phyloP scores from a whole-genome alignment of 257 asterid species.

The Fraxinus americana region DNA sequence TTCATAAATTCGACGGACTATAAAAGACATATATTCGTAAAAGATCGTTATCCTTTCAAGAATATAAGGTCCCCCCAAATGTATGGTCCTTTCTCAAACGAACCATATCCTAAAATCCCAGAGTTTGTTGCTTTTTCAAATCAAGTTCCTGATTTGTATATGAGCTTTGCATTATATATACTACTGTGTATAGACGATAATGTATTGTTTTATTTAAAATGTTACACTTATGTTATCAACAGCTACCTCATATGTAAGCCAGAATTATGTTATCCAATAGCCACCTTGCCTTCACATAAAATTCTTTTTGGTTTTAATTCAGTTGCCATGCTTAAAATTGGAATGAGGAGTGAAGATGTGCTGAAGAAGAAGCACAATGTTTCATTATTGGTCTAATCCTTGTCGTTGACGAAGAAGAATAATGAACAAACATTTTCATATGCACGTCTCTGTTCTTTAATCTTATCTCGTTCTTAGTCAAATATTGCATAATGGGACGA shows the following conservation, averaged over 20 bases:
- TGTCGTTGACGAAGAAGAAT: too few species aligned
- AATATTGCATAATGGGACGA: too few species aligned
- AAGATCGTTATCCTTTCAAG: not conserved
- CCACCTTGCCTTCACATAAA: too few species aligned
- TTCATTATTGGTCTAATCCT: not conserved
- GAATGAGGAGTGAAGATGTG: not conserved
- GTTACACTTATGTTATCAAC: too few species aligned
- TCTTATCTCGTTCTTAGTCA: not conserved
- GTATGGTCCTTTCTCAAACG: too few species aligned
- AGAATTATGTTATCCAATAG: not conserved
- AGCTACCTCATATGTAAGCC: not conserved
- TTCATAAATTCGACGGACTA: not conserved
- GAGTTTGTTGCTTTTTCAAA: not conserved
- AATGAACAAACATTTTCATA: not conserved
- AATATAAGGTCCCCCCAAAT: not conserved
- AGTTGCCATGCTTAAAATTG: not conserved
- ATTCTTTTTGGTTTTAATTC: not conserved
- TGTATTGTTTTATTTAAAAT: not conserved
- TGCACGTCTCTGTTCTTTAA: not conserved
- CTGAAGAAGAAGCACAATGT: not conserved
- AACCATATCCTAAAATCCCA: not conserved
- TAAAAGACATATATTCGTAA: not conserved
- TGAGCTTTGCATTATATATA: not conserved
- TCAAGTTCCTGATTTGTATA: too few species aligned
- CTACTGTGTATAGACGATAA: not conserved